Evolutionary conservation across 1,139 yeast genomes (phyloP).

Genomic region (Casaregolazyma suthepensis): DNA sequence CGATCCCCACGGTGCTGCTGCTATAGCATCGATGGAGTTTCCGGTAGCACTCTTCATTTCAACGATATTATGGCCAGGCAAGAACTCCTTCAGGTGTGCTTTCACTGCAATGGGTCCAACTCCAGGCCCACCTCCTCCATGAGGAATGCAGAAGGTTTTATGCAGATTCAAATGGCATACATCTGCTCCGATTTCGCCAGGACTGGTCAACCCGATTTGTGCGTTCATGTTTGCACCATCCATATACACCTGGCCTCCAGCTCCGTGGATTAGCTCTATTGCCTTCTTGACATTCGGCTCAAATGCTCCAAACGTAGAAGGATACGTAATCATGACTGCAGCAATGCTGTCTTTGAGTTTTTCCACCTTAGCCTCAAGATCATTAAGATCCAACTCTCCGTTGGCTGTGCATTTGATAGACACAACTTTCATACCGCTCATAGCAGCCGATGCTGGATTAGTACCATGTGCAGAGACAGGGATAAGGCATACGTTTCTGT

Average conservation of each 20-base stretch:
- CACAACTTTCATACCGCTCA: slow-evolving; percentile 92
- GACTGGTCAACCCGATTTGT: slow-evolving; percentile 94
- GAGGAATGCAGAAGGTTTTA: slow-evolving; percentile 96
- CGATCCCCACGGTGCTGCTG: slow-evolving; percentile 94
- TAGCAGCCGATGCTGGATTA: slow-evolving; percentile 96
- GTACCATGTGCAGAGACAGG: slow-evolving; percentile 99
- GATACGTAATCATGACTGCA: slow-evolving; percentile 93
- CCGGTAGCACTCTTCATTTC: slow-evolving; percentile 40
- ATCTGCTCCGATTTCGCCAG: slow-evolving; percentile 98
- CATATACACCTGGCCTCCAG: slow-evolving; percentile 94
- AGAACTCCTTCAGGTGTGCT: slow-evolving; percentile 69
- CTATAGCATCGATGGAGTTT: slow-evolving; percentile 66
- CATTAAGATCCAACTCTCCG: slow-evolving; percentile 81
- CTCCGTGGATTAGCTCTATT: slow-evolving; percentile 69
- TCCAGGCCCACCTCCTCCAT: slow-evolving; percentile 99
- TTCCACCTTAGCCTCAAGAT: slow-evolving; percentile 66
- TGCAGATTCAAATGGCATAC: slow-evolving; percentile 95
- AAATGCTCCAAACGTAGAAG: slow-evolving; percentile 92
- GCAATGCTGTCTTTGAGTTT: slow-evolving; percentile 68
- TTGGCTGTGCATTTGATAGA: slow-evolving; percentile 79
- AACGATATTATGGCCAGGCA: slow-evolving; percentile 71
- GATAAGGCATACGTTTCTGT: slow-evolving; percentile 82
- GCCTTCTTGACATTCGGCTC: slow-evolving; percentile 89
- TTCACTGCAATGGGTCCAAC: slow-evolving; percentile 97
- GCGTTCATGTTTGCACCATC: slow-evolving; percentile 99